These are phyloP conservation scores for Dillenia turbinata DNA, from an alignment of 164 flowering plant species.

Conservation along the genomic window DNA sequence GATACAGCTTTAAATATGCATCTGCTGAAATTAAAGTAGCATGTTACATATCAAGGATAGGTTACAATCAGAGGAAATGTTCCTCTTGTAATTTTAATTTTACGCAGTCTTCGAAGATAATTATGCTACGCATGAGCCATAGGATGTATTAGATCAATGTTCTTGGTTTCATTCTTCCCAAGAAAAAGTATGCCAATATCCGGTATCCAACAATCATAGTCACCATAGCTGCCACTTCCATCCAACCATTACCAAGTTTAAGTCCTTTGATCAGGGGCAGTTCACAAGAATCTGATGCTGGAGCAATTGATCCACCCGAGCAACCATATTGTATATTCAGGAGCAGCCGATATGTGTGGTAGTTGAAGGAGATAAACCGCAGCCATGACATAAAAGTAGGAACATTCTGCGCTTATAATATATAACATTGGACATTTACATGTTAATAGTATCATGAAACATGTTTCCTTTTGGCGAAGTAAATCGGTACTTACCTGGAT, in stretches of 20 bases:
- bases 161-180: constrained; percentile 22
- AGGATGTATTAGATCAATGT: neutral
- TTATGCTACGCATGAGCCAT: too few species aligned
- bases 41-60: too few species aligned
- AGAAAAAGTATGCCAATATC: constrained; percentile 25
- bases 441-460: neutral
- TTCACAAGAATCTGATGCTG: constrained; percentile 3
- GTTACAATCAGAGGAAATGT: too few species aligned
- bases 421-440: neutral
- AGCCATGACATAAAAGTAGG: constrained; percentile 38
- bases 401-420: constrained; percentile 21
- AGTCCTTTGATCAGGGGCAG: constrained; percentile 3
- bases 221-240: constrained; percentile 23
- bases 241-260: constrained; percentile 7
- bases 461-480: neutral
- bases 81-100: too few species aligned
- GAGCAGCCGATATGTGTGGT: constrained; percentile 31
- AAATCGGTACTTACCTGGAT: constrained; percentile 16
- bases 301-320: neutral
- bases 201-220: constrained; percentile 32
- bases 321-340: constrained; percentile 27
- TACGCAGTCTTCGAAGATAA: too few species aligned
- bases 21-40: too few species aligned
- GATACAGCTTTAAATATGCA: too few species aligned
- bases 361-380: constrained; percentile 31